Evolutionary conservation across 192 early-diverging fungal species (phyloP).

Genomic region (Bifiguratus adelaidae): DNA sequence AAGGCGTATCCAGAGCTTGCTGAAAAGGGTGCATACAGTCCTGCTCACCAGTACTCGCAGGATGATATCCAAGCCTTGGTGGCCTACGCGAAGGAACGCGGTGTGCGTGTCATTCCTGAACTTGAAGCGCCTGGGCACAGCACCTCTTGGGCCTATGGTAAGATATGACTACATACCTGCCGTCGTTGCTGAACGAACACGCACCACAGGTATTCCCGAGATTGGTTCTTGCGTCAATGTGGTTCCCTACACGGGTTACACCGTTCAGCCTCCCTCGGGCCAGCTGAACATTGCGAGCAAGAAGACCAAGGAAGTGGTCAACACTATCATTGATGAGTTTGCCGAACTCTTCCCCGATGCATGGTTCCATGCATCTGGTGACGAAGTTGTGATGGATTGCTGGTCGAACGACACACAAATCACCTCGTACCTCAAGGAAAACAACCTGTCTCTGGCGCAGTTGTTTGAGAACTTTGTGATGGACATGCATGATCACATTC

Average conservation of each 20-base stretch:
- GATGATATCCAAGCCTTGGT: conserved; percentile 29
- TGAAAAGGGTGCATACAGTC: conserved; percentile 20
- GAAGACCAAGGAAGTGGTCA: conserved; percentile 28
- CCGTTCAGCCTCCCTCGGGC: conserved; percentile 38
- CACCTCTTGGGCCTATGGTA: conserved; percentile 19
- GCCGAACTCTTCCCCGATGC: conserved; percentile 28
- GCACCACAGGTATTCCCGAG: conserved; percentile 14
- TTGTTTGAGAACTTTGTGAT: conserved; percentile 19
- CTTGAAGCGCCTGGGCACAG: conserved; percentile 45
- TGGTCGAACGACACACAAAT: conserved; percentile 16
- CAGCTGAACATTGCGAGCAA: conserved; percentile 36
- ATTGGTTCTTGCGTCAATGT: conserved; percentile 14
- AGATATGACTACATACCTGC: not conserved
- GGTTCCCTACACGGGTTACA: conserved; percentile 18
- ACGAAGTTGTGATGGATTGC: conserved; percentile 24
- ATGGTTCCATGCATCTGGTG: conserved; percentile 31
- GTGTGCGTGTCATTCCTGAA: conserved; percentile 48
- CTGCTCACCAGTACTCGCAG: conserved; percentile 25
- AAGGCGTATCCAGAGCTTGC: conserved; percentile 18
- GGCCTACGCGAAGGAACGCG: conserved; percentile 33
- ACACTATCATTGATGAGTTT: conserved; percentile 23
- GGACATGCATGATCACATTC: conserved; percentile 19
- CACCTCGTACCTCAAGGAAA: conserved; percentile 9
- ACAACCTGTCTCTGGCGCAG: conserved; percentile 12
- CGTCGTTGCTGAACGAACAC: not conserved